Percentiles rank a stretch among this genome's conserved stretches.
These are phyloP conservation scores for Schizothecium vesticola DNA, from an alignment of 495 filamentous ascomycete genomes.

Conservation along the genomic window DNA sequence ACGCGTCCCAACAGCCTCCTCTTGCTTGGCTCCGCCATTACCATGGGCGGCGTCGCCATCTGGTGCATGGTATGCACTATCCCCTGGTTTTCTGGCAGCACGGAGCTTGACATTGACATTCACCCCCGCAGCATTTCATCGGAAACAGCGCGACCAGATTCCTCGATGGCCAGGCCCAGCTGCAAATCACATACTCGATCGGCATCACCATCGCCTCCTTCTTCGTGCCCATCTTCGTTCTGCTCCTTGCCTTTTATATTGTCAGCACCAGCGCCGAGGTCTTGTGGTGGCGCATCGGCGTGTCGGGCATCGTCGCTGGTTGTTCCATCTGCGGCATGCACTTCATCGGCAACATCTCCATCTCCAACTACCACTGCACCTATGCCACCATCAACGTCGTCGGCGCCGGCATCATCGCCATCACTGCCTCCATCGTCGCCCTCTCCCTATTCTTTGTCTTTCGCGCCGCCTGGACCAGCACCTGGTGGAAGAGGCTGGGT, in stretches of 20 bases:
- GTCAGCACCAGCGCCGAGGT: constrained; percentile 59
- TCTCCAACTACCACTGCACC: constrained; percentile 64
- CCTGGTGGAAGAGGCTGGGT: constrained; percentile 64
- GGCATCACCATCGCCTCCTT: constrained; percentile 73
- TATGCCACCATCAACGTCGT: constrained; percentile 57
- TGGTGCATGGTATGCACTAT: constrained; percentile 46
- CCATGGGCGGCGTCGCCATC: constrained; percentile 80
- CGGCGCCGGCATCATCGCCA: constrained; percentile 66
- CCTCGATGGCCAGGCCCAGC: constrained; percentile 49
- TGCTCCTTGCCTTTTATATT: constrained; percentile 66
- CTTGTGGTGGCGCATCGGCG: constrained; percentile 50
- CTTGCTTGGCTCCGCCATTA: constrained; percentile 61
- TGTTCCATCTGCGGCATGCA: constrained; percentile 82
- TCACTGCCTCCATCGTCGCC: constrained; percentile 60
- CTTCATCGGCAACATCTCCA: constrained; percentile 79
- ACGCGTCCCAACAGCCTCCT: constrained; percentile 51
- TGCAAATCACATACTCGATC: constrained; percentile 69
- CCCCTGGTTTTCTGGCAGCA: neutral
- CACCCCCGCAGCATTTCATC: constrained; percentile 58
- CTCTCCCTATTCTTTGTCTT: constrained; percentile 73
- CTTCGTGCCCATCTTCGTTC: constrained; percentile 70
- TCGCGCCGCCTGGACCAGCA: constrained; percentile 70
- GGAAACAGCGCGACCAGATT: constrained; percentile 76
- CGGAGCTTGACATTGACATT: neutral
- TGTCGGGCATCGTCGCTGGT: constrained; percentile 64